Evolutionary conservation across 305 asterid genomes (phyloP).

Genomic region (Stenogyne calaminthoides): DNA sequence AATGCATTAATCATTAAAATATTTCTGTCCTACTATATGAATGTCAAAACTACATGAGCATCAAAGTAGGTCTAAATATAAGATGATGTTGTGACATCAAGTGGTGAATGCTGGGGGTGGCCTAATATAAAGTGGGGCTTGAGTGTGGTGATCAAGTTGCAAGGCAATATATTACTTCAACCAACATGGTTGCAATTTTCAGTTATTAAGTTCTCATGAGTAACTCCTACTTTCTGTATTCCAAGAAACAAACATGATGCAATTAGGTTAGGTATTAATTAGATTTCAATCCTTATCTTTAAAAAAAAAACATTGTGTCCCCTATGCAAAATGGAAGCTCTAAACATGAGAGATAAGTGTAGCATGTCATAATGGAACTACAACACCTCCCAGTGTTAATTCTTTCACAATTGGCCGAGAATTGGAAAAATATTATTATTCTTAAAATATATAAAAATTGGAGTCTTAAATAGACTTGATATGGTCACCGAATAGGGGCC

Average conservation of each 20-base stretch:
- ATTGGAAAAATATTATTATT: neutral
- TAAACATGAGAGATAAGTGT: slow-evolving; percentile 1
- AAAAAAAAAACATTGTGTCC: neutral
- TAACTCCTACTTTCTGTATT: neutral
- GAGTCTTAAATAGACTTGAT: neutral
- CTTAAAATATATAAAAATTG: neutral
- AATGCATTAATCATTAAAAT: slow-evolving; percentile 1
- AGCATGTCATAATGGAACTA: neutral
- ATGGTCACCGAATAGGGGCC: neutral
- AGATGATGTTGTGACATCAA: neutral
- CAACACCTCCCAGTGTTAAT: neutral
- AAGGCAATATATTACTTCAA: neutral
- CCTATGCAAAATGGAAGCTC: neutral
- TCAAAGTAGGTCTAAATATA: neutral
- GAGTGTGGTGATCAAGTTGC: slow-evolving; percentile 14
- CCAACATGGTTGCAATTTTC: neutral
- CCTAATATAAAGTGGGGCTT: neutral
- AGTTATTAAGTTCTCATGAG: neutral
- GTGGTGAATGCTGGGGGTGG: neutral
- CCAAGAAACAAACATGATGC: neutral
- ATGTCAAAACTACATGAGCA: neutral
- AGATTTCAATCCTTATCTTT: neutral
- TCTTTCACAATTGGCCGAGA: neutral
- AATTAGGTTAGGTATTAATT: neutral
- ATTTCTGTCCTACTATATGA: neutral